phyloP scores from a whole-genome alignment of 495 filamentous ascomycete species.

The Penicillium taxi region DNA sequence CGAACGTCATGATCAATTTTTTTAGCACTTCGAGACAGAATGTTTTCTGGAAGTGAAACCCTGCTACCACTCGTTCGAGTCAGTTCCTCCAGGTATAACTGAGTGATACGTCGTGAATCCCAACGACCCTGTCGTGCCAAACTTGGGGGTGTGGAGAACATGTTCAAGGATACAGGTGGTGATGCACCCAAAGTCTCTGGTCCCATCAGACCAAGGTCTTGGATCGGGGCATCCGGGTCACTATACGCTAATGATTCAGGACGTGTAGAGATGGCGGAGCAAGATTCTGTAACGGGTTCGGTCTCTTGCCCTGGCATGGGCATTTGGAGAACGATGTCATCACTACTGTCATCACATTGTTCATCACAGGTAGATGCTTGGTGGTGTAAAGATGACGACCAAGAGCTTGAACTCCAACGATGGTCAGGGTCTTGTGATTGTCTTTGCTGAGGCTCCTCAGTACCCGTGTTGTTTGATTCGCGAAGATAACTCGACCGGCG shows the following conservation, averaged over 20 bases:
- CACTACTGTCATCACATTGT: conserved; percentile 26
- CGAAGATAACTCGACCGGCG: conserved; percentile 37
- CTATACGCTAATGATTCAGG: conserved; percentile 17
- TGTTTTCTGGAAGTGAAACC: too few species aligned
- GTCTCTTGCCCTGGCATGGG: background rate
- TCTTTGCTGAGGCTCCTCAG: conserved; percentile 20
- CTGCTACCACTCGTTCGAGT: conserved; percentile 35
- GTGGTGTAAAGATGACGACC: conserved; percentile 43
- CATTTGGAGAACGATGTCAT: conserved; percentile 2
- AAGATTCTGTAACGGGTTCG: conserved; percentile 10
- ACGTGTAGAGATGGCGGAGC: conserved; percentile 9
- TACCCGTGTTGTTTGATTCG: conserved; percentile 23
- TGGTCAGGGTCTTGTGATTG: conserved; percentile 18
- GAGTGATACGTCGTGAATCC: conserved; percentile 46
- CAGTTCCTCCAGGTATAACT: conserved; percentile 47
- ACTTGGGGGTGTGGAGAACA: conserved; percentile 31
- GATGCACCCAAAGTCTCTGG: conserved; percentile 11
- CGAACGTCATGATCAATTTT: too few species aligned
- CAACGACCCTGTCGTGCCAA: conserved; percentile 44
- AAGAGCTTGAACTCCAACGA: conserved; percentile 47
- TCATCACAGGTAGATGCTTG: conserved; percentile 33
- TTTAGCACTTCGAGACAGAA: too few species aligned
- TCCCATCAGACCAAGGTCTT: conserved; percentile 14
- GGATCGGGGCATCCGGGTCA: conserved; percentile 16
- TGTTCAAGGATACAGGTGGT: conserved; percentile 1